Conservation (phyloP, 768 basidiomycete species). For the Boletus tylopilopsis region DNA sequence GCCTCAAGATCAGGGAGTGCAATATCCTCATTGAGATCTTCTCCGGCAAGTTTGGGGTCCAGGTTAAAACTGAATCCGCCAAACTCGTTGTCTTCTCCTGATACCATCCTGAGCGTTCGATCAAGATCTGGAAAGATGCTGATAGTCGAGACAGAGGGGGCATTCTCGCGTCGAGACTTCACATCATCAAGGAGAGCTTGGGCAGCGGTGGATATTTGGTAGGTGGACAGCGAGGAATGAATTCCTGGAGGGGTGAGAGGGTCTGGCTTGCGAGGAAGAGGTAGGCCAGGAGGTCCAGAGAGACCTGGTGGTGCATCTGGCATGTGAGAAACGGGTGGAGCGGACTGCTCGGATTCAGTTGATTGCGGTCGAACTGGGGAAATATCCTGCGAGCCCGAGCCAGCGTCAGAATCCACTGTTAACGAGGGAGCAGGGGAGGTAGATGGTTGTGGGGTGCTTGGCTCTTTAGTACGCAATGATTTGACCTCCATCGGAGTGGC, state of each 20-base stretch:
- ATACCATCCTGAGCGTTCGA: constrained; percentile 71
- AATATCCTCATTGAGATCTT: constrained; percentile 37
- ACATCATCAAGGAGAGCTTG: constrained; percentile 84
- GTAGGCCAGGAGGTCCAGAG: constrained; percentile 47
- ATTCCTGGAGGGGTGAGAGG: constrained; percentile 43
- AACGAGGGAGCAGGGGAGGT: constrained; percentile 45
- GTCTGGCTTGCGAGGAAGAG: constrained; percentile 46
- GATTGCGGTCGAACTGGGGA: constrained; percentile 39
- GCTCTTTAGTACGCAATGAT: constrained; percentile 38
- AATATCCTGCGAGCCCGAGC: constrained; percentile 42
- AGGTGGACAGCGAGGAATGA: constrained; percentile 48
- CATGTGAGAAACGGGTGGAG: constrained; percentile 44
- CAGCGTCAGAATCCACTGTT: constrained; percentile 48
- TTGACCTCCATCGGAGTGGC: constrained; percentile 44
- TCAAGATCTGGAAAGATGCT: constrained; percentile 90
- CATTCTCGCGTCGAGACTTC: constrained; percentile 65
- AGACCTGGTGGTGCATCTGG: constrained; percentile 60
- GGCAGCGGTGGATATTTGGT: constrained; percentile 85
- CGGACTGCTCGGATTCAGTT: constrained; percentile 36
- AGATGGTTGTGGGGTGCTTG: constrained; percentile 36
- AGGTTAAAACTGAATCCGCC: constrained; percentile 84
- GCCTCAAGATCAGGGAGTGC: constrained; percentile 46
- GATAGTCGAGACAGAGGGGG: constrained; percentile 35
- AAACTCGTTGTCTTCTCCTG: constrained; percentile 55
- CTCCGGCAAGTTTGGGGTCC: constrained; percentile 68